Percentiles rank a stretch among this genome's conserved stretches.
Evolutionary conservation across 164 flowering plant genomes (phyloP).

Genomic region (Nelumbo lutea): DNA sequence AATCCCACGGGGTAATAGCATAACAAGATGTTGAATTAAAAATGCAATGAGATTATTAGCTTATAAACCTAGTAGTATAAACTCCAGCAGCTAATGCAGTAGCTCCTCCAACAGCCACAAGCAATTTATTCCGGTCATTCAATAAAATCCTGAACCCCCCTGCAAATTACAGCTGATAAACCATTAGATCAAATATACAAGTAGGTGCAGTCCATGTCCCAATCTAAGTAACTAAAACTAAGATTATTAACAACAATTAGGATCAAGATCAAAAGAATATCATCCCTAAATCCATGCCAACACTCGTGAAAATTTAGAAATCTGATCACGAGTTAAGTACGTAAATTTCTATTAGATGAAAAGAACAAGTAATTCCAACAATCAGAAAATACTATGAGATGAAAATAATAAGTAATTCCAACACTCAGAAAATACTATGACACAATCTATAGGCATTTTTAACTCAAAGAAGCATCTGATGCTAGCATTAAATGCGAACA

Average conservation of each 20-base stretch:
- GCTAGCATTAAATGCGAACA: not conserved
- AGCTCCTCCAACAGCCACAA: slow-evolving; percentile 92
- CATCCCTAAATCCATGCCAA: too few relatives aligned
- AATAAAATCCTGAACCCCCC: slow-evolving; percentile 73
- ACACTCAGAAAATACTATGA: too few relatives aligned
- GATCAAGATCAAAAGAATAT: too few relatives aligned
- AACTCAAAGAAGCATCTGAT: not conserved
- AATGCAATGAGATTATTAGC: slow-evolving; percentile 2
- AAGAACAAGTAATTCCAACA: not conserved
- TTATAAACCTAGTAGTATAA: slow-evolving; percentile 78
- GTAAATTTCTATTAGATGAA: not conserved
- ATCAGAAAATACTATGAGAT: not conserved
- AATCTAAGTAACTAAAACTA: not conserved
- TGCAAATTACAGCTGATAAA: slow-evolving; percentile 25
- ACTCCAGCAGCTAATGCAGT: slow-evolving; percentile 97
- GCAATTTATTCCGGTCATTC: slow-evolving; percentile 70
- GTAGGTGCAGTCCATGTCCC: not conserved
- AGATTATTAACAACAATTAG: not conserved
- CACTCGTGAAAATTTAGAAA: too few relatives aligned
- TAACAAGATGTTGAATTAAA: not conserved
- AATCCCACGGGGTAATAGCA: not conserved
- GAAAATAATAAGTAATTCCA: not conserved
- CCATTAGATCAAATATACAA: not conserved
- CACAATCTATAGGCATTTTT: too few relatives aligned
- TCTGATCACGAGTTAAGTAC: too few relatives aligned